Conservation (phyloP, 2,329 filamentous ascomycete genomes). For the Botrytis paeoniae region DNA sequence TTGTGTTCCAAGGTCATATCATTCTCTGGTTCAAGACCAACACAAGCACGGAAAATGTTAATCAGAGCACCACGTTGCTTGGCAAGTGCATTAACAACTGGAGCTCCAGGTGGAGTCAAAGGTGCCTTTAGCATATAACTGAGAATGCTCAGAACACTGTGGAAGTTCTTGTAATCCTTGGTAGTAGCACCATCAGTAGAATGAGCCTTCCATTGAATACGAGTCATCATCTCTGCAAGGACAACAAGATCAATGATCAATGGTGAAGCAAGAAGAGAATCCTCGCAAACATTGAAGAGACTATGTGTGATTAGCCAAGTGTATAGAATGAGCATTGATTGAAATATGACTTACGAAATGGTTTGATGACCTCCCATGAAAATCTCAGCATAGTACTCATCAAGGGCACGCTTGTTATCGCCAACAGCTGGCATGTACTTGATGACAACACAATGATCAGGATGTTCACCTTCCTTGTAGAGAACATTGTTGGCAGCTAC, state of each 20-base stretch:
- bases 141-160: slow-evolving; percentile 92
- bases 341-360: slow-evolving; percentile 61
- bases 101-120: slow-evolving; percentile 87
- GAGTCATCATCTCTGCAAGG: slow-evolving; percentile 96
- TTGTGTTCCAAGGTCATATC: slow-evolving; percentile 99
- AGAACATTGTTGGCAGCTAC: slow-evolving; percentile 90
- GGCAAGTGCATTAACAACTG: slow-evolving; percentile 89
- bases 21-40: slow-evolving; percentile 93
- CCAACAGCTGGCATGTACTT: slow-evolving; percentile 99
- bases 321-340: slow-evolving; percentile 18
- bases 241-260: slow-evolving; percentile 96
- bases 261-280: slow-evolving; percentile 91
- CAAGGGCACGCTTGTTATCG: slow-evolving; percentile 97
- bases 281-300: slow-evolving; percentile 98
- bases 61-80: slow-evolving; percentile 94
- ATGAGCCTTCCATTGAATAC: slow-evolving; percentile 82
- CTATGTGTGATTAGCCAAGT: slow-evolving; percentile 43
- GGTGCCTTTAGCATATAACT: slow-evolving; percentile 99
- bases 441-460: slow-evolving; percentile 98
- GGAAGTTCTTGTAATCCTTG: slow-evolving; percentile 85
- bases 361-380: slow-evolving; percentile 99
- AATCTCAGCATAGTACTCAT: slow-evolving; percentile 99
- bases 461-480: slow-evolving; percentile 89
- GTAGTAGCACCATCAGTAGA: slow-evolving; percentile 50
- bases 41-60: slow-evolving; percentile 98